A percentile compares a stretch with the other conserved stretches of the same genome.
Evolutionary conservation across 306 rosid species (phyloP).

Genomic region (Betula pendula): DNA sequence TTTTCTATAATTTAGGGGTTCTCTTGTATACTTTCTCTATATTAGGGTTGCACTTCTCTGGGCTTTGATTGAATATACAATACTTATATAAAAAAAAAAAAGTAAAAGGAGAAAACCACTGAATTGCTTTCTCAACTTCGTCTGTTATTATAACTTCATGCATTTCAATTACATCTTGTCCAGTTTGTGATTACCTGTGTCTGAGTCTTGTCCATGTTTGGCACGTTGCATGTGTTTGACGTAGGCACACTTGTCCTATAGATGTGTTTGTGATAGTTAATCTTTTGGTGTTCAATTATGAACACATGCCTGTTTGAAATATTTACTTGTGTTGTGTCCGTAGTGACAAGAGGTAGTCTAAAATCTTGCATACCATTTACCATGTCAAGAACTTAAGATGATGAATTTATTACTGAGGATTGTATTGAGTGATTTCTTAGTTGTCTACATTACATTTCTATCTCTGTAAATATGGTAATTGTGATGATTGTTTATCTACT

Average conservation of each 20-base stretch:
- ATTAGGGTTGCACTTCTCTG: too few species aligned
- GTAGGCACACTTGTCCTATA: neutral
- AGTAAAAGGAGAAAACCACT: neutral
- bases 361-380: conserved; percentile 5
- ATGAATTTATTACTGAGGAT: conserved; percentile 2
- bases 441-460: neutral
- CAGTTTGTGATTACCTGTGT: neutral
- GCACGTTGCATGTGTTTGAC: neutral
- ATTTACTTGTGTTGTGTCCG: neutral
- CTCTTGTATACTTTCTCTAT: too few species aligned
- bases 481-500: conserved; percentile 9
- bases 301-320: neutral
- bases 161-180: neutral
- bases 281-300: neutral
- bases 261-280: neutral
- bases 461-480: neutral
- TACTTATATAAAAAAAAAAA: too few species aligned
- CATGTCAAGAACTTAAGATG: conserved; percentile 9
- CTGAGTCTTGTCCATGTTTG: neutral
- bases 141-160: neutral
- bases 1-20: too few species aligned
- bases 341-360: neutral
- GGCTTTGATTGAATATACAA: too few species aligned
- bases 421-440: conserved; percentile 3
- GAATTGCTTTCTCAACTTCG: neutral